These are phyloP conservation scores for Theobroma cacao DNA, from an alignment of 345 rosid genomes.

Conservation along the genomic window DNA sequence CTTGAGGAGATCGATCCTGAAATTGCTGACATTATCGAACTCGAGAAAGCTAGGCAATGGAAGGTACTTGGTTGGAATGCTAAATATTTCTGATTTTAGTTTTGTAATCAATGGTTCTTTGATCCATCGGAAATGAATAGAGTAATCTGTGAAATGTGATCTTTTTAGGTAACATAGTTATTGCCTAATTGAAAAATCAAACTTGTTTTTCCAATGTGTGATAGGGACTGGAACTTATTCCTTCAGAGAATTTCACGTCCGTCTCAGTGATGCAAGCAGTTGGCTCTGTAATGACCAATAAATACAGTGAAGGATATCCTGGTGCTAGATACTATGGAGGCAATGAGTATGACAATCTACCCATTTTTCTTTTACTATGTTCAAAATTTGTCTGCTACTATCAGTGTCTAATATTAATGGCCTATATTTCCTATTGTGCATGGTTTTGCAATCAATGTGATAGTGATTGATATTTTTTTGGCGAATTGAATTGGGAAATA, in stretches of 20 bases:
- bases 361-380: not conserved
- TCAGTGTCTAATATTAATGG: not conserved
- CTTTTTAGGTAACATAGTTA: not conserved
- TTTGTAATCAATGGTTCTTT: not conserved
- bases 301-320: conserved; percentile 96
- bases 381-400: not conserved
- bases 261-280: conserved; percentile 95
- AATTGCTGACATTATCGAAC: conserved; percentile 81
- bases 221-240: conserved; percentile 91
- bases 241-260: conserved; percentile 95
- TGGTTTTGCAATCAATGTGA: not conserved
- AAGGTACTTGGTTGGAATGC: conserved; percentile 43
- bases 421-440: not conserved
- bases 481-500: not conserved
- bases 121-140: not conserved
- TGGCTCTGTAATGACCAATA: conserved; percentile 96
- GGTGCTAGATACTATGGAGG: conserved; percentile 98
- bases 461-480: not conserved
- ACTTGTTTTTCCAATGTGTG: not conserved
- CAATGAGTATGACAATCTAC: conserved; percentile 59
- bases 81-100: conserved; percentile 3
- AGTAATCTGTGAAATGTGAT: not conserved
- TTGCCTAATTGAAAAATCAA: not conserved
- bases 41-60: conserved; percentile 99
- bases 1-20: conserved; percentile 88